Percentiles rank a stretch among this genome's conserved stretches.
Conservation (phyloP, 169 alveolate genomes). For the Eimeria necatrix region DNA sequence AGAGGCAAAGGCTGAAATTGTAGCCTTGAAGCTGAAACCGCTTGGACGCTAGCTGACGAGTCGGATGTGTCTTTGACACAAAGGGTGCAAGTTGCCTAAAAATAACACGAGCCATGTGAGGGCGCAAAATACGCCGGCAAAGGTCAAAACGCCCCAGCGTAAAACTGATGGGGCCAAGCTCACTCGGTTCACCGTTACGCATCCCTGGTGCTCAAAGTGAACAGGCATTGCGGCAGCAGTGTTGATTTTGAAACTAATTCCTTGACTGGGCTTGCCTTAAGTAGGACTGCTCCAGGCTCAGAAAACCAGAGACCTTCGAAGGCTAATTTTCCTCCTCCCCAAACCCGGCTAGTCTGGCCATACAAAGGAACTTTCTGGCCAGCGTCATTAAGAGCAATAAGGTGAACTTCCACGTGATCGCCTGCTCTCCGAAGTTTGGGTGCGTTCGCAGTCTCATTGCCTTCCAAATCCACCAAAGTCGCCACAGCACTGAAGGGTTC, state of each 20-base stretch:
- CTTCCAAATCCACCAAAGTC: slow-evolving; percentile 39
- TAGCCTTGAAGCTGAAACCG: slow-evolving; percentile 60
- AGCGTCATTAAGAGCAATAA: slow-evolving; percentile 32
- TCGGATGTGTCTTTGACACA: slow-evolving; percentile 33
- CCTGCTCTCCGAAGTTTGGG: slow-evolving; percentile 22
- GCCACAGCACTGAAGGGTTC: slow-evolving; percentile 65
- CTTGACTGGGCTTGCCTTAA: slow-evolving; percentile 43
- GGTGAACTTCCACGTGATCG: slow-evolving; percentile 39
- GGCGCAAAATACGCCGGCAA: neutral
- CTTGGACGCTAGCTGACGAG: slow-evolving; percentile 44
- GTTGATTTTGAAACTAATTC: neutral
- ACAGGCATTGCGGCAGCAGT: neutral
- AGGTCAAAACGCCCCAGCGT: neutral
- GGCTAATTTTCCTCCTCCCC: slow-evolving; percentile 50
- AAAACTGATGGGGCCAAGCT: neutral
- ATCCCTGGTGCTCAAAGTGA: neutral
- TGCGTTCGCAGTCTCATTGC: slow-evolving; percentile 44
- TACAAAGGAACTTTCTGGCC: slow-evolving; percentile 29
- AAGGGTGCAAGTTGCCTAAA: slow-evolving; percentile 44
- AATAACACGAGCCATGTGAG: neutral
- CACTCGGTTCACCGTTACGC: neutral
- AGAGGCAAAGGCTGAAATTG: slow-evolving; percentile 24
- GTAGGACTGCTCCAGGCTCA: slow-evolving; percentile 32
- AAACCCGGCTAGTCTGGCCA: slow-evolving; percentile 14
- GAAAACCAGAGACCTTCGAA: slow-evolving; percentile 65